Percentiles rank a stretch among this genome's conserved stretches.
These are phyloP conservation scores for Nannizzia gypsea DNA, from an alignment of 2,329 filamentous ascomycete species.

Conservation along the genomic window DNA sequence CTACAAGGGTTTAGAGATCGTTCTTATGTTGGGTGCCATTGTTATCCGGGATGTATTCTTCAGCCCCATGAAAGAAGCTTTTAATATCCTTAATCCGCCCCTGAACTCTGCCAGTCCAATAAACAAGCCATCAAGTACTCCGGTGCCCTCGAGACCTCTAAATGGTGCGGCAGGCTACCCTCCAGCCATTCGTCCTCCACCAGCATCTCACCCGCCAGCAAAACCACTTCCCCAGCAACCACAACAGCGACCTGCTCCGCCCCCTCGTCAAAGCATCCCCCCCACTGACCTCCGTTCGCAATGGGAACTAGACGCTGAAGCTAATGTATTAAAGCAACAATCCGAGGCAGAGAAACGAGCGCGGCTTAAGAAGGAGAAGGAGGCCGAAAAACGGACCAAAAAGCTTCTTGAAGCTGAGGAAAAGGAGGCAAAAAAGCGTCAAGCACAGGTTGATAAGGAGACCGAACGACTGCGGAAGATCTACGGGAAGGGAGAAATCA, in stretches of 20 bases:
- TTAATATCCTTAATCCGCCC: constrained; percentile 54
- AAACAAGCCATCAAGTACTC: constrained; percentile 13
- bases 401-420: constrained; percentile 44
- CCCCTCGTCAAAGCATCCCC: constrained; percentile 11
- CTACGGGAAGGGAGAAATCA: constrained; percentile 38
- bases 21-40: constrained; percentile 51
- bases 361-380: constrained; percentile 37
- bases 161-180: not conserved
- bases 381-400: constrained; percentile 41
- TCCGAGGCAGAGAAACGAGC: constrained; percentile 34
- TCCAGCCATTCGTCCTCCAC: not conserved
- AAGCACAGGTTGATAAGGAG: constrained; percentile 58
- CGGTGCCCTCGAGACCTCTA: constrained; percentile 7
- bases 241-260: constrained; percentile 11
- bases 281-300: constrained; percentile 41
- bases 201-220: not conserved
- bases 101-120: not conserved
- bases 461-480: constrained; percentile 56
- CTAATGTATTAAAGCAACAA: constrained; percentile 33
- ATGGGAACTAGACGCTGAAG: constrained; percentile 43
- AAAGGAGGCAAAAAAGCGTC: constrained; percentile 39
- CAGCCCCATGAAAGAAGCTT: constrained; percentile 56
- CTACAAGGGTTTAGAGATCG: constrained; percentile 80
- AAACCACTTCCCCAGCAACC: not conserved
- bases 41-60: constrained; percentile 54